These are phyloP conservation scores for Thraustotheca clavata DNA, from an alignment of 352 stramenopile species.

Conservation along the genomic window DNA sequence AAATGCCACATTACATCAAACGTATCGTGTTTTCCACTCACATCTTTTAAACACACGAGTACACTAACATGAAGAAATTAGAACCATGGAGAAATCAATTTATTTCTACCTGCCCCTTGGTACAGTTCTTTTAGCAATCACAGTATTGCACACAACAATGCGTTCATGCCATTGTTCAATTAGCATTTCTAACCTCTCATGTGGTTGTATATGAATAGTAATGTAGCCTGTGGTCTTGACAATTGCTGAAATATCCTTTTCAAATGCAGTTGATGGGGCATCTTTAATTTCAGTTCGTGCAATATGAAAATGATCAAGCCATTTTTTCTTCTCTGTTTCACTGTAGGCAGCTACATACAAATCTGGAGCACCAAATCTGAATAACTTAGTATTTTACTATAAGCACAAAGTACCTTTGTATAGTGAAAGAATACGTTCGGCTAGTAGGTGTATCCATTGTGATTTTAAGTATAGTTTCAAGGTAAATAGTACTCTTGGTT, in stretches of 20 bases:
- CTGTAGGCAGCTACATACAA: conserved; percentile 14
- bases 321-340: background rate
- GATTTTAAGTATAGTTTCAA: conserved; percentile 8
- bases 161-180: conserved; percentile 5
- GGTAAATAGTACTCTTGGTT: background rate
- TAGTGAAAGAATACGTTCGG: conserved; percentile 6
- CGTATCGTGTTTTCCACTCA: background rate
- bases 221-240: background rate
- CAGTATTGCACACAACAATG: background rate
- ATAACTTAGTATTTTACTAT: background rate
- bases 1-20: conserved; percentile 19
- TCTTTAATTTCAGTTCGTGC: background rate
- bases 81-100: background rate
- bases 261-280: background rate
- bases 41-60: conserved; percentile 4
- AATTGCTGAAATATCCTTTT: background rate
- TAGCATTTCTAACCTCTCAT: conserved; percentile 3
- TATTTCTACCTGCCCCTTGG: background rate
- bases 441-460: background rate
- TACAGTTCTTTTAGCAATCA: background rate
- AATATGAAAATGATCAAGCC: background rate
- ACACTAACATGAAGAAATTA: conserved; percentile 2
- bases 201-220: background rate
- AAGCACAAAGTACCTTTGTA: conserved; percentile 2
- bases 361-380: conserved; percentile 4